Evolutionary conservation across 768 basidiomycete genomes (phyloP).

Genomic region (Trametes meyenii): DNA sequence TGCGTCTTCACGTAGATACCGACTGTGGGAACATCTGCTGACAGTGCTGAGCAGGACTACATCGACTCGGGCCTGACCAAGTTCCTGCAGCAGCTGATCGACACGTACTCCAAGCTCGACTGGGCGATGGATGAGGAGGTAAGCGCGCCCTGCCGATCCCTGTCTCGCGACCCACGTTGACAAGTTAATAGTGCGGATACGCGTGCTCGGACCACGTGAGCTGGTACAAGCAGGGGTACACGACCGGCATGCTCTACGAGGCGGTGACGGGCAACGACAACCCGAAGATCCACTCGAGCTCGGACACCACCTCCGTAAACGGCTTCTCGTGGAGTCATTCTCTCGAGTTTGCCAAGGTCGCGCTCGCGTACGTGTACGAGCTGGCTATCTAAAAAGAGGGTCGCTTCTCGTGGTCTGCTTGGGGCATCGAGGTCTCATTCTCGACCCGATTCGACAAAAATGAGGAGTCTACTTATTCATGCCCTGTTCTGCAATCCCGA

Average conservation of each 20-base stretch:
- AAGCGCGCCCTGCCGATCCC: background rate
- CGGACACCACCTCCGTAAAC: constrained; percentile 8
- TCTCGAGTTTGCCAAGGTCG: constrained; percentile 20
- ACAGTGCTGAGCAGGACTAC: constrained; percentile 27
- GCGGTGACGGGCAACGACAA: constrained; percentile 20
- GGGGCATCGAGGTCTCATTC: too few relatives aligned
- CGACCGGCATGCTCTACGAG: constrained; percentile 20
- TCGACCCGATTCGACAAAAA: too few relatives aligned
- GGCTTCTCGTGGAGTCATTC: constrained; percentile 20
- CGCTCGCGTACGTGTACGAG: constrained; percentile 17
- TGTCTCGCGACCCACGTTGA: background rate
- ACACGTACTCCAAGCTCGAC: constrained; percentile 39
- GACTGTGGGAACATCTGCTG: background rate
- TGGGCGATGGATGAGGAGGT: constrained; percentile 16
- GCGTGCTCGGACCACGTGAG: constrained; percentile 24
- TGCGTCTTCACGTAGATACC: background rate
- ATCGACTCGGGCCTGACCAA: constrained; percentile 40
- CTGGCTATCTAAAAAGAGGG: background rate
- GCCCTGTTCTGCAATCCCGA: too few relatives aligned
- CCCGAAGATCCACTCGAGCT: constrained; percentile 6
- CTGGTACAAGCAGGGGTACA: constrained; percentile 21
- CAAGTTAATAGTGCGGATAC: constrained; percentile 11
- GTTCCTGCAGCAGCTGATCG: constrained; percentile 46
- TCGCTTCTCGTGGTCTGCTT: background rate
- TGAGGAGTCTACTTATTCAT: too few relatives aligned